These are phyloP conservation scores for Pyrenochaeta sp. DNA, from an alignment of 2,329 filamentous ascomycete genomes.

Conservation along the genomic window DNA sequence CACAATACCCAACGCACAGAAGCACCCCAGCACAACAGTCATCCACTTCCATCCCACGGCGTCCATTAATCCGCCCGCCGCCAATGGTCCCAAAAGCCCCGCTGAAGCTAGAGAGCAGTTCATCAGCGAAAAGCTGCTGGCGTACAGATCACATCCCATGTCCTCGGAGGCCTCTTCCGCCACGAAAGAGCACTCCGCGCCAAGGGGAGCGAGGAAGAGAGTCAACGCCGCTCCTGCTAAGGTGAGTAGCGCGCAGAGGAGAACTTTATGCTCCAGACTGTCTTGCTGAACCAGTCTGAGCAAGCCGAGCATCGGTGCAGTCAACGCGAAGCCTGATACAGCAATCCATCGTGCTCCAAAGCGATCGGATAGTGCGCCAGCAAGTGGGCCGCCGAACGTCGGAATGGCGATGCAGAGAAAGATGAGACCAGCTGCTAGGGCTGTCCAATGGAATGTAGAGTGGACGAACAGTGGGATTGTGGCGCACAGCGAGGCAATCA, in stretches of 20 bases:
- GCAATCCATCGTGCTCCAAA: conserved; percentile 71
- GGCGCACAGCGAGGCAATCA: conserved; percentile 61
- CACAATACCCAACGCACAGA: conserved; percentile 13
- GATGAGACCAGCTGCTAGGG: conserved; percentile 60
- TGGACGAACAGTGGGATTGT: conserved; percentile 62
- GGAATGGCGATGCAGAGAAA: conserved; percentile 66
- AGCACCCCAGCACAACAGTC: conserved; percentile 9
- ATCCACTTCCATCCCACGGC: conserved; percentile 14
- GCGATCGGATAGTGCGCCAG: conserved; percentile 58
- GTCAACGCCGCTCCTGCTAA: conserved; percentile 59
- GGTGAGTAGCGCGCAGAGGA: conserved; percentile 68
- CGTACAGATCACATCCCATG: conserved; percentile 11
- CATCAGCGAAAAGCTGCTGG: conserved; percentile 19
- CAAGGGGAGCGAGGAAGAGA: conserved; percentile 17
- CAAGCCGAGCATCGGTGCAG: conserved; percentile 67
- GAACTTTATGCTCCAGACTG: conserved; percentile 65
- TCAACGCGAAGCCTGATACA: conserved; percentile 63
- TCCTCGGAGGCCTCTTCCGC: conserved; percentile 14
- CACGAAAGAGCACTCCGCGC: conserved; percentile 18
- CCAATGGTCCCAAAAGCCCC: conserved; percentile 13
- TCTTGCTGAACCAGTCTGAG: conserved; percentile 69
- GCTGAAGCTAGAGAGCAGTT: conserved; percentile 17
- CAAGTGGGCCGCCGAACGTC: conserved; percentile 63
- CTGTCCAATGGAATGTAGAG: conserved; percentile 59
- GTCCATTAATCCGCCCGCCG: conserved; percentile 13